Evolutionary conservation across 352 stramenopile genomes (phyloP), one percentile per base, ranked within the genome.

Genomic region (Phytophthora melonis): DNA sequence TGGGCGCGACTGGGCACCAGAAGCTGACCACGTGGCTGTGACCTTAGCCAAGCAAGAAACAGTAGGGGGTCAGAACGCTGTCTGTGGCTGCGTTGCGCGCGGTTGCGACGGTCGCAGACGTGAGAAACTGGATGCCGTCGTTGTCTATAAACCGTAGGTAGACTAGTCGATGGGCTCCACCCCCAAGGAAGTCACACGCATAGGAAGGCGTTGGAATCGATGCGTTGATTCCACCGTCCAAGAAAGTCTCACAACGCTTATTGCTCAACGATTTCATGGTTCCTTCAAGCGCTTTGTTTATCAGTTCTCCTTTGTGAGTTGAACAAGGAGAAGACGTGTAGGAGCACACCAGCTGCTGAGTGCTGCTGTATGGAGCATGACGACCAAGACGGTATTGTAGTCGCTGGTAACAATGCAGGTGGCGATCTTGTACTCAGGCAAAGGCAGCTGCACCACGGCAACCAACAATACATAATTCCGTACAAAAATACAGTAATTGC

Each of bases 11-110:
- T 34, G 30, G 30, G 30, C 30, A 34, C 30, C 30, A 10, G 30
- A 34, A 34, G 25, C 36, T 68, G 30, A 54, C 66, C 66, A 73
- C 53, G 66, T 73, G 58, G 59, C 58, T 58, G 9, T 7, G 43
- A 16, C 14, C 14, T 45, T 11, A 45, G 36, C 36, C 11, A 18
- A 16, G 36, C 36, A 45, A 45, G 43, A 50, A 50, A 21, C 43
- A 50, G 7, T 21, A 19, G 41, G 30, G 25, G 43, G 43, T 50
- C 43, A 50, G 43, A 50, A 23, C 43, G 43, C 14, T 50, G 43
- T 50, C 21, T 50, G 43, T 21, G 18, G 43, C 13, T 23, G 18
- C 18, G 43, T 16, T 23, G 8, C 25, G 4, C 1, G 25, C 25
- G 34, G 34, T 41, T 10, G 34, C 30, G 30, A 34, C 30, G 34